A percentile compares a stretch with the other conserved stretches of the same genome.
Conservation (phyloP, 108 stramenopile genomes). For the Skeletonema tropicum region DNA sequence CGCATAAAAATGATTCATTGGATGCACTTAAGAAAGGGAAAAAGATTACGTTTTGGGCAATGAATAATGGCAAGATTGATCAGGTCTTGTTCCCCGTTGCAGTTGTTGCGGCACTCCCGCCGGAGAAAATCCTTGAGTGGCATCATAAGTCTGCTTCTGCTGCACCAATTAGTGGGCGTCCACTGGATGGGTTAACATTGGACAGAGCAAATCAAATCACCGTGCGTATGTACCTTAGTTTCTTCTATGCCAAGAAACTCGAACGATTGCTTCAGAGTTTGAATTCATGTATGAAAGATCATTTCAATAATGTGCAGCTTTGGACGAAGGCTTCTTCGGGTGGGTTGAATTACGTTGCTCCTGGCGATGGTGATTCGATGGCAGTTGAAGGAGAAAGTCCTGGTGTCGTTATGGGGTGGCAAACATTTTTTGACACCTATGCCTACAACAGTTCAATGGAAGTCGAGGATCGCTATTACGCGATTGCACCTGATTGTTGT, state of each 20-base stretch:
- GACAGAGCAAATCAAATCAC: slow-evolving; percentile 58
- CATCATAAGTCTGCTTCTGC: slow-evolving; percentile 41
- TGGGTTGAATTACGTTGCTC: slow-evolving; percentile 58
- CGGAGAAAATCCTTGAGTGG: slow-evolving; percentile 46
- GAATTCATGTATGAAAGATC: slow-evolving; percentile 74
- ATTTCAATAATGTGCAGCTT: slow-evolving; percentile 70
- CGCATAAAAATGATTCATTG: slow-evolving; percentile 52
- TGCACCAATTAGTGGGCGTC: slow-evolving; percentile 16
- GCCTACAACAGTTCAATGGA: slow-evolving; percentile 83
- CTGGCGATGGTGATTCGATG: slow-evolving; percentile 25
- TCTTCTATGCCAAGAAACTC: slow-evolving; percentile 70
- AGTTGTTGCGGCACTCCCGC: slow-evolving; percentile 77
- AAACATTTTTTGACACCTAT: slow-evolving; percentile 79
- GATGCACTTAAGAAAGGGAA: slow-evolving; percentile 71
- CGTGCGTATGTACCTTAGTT: slow-evolving; percentile 68
- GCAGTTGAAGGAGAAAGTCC: slow-evolving; percentile 46
- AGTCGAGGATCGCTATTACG: slow-evolving; percentile 80
- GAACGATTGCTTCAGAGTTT: slow-evolving; percentile 80
- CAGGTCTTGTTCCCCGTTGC: slow-evolving; percentile 66
- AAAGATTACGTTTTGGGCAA: slow-evolving; percentile 65
- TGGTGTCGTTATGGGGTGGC: slow-evolving; percentile 71
- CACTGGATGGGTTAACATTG: slow-evolving; percentile 43
- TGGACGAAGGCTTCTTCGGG: slow-evolving; percentile 82
- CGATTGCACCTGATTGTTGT: slow-evolving; percentile 83
- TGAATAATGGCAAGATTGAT: slow-evolving; percentile 70